Base-by-base conservation (phyloP, 1,139 yeast species). In the Candida gigantensis region DNA sequence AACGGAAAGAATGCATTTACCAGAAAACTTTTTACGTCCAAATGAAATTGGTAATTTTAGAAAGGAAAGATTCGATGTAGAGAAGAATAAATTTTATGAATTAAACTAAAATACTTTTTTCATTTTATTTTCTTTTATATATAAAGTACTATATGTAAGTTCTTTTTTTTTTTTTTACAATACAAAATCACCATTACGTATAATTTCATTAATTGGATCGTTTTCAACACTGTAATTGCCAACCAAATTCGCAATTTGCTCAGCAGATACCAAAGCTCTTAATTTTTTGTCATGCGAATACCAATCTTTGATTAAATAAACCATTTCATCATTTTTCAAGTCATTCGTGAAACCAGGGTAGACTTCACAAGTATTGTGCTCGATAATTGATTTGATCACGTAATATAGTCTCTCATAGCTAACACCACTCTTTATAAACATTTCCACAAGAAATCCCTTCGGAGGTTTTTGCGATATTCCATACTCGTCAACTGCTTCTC, bases 361-460 rank as follows among this genome's bases (percentile, higher is more conserved):
- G 20, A 72, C 53, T 37, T 78, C 81, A 44, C 67, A 69, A 7
- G 79, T 72, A 28, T 77, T 73, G 34, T 81, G 75, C 47, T 84
- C 94, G 45, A 86, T 74, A 42, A 86, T 60, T 30, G 84, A 85
- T 50, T 74, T 80, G 53, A 88, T 61, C 16, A 79, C 72, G 46
- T 77, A 79, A 53, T 85, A 86, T 35, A 89, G 57, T 49, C 81
- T 81, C 42, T 83, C 90, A 53, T 70, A 81, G 7, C 82, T 61
- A 6, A 87, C 80, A 1, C 95, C 95, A n/a, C 89, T 79, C 38
- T 80, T 77, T 30, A 81, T 58, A 51, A 90, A 86, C 27, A 89
- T 76, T 41, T 88, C 89, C 6, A 82, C 78, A 24, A 71, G 47
- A 7, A 53, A 49, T 1, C 76, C 77, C 27, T 50, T 48, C 1